Conservation (phyloP, 2,329 filamentous ascomycete species). For the Elsinoe necatrix region DNA sequence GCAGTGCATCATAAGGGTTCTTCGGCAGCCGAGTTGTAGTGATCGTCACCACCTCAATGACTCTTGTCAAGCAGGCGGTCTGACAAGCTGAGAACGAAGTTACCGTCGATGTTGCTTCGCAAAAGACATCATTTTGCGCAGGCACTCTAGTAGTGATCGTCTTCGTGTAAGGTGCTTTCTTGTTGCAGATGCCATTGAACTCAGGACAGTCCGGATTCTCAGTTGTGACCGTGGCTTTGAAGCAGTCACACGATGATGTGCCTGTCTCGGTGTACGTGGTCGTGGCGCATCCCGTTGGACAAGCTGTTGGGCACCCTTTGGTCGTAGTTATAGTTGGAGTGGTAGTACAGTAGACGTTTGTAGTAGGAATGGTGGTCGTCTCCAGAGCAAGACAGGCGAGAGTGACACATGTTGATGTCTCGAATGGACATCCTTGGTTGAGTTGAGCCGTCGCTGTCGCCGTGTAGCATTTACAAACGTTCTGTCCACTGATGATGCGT, state of each 20-base stretch:
- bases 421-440: constrained; percentile 13
- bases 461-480: constrained; percentile 14
- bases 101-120: neutral
- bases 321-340: constrained; percentile 16
- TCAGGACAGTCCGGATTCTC: neutral
- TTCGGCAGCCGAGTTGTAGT: neutral
- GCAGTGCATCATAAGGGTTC: neutral
- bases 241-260: constrained; percentile 5
- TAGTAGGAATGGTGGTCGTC: constrained; percentile 15
- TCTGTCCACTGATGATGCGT: neutral
- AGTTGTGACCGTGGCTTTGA: constrained; percentile 6
- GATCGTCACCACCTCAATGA: neutral
- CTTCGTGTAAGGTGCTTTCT: neutral
- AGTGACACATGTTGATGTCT: constrained; percentile 8
- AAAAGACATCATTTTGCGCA: neutral
- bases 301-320: constrained; percentile 19
- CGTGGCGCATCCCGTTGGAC: constrained; percentile 20
- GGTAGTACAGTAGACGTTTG: neutral
- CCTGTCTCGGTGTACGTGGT: constrained; percentile 9
- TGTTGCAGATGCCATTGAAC: neutral
- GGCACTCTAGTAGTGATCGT: neutral
- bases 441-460: constrained; percentile 8
- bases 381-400: constrained; percentile 14
- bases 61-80: neutral
- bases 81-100: neutral